Base-by-base conservation (phyloP, 78 protist genomes). In the Speleostelium caveatum region DNA sequence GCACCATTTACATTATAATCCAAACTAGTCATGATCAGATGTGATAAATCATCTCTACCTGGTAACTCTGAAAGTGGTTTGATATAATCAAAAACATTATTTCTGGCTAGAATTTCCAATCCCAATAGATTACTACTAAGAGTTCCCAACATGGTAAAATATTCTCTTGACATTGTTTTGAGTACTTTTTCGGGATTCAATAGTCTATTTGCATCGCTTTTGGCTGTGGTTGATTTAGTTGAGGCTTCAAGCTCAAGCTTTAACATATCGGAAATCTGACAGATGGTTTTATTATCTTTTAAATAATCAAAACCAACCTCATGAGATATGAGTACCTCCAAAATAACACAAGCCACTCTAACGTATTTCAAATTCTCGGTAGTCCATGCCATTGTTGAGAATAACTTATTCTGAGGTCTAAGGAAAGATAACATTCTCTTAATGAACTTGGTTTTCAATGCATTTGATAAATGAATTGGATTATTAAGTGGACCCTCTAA, bases 131-230 rank as follows among this genome's bases (percentile, higher is more conserved):
- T 73, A 0, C 59, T 26, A 33, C 72, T 55, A 0, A 87, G 30
- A 17, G 88, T 87, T 2, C 93, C 93, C 56, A 87, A 60, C 80
- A 87, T 87, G 12, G 93, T 87, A n/a, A 87, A 87, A 14, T 87
- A 87, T 38, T 87, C 93, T n/a, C 88, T 30, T 7, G 93, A 73
- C 93, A 87, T 87, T 7, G 86, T 87, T 61, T 87, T 87, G 3
- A 75, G 65, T 24, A 87, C 86, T 22, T 75, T 87, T 24, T 87
- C 93, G 1, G 85, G 77, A 22, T 67, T 60, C 10, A 87, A 56
- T 6, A 77, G 63, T 42, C 93, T 59, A 4, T 61, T 51, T 3
- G 24, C 35, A 12, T 63, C n/a, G 28, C 61, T 2, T 17, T 51
- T 65, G 16, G 26, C 51, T 1, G 68, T 33, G n/a, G 45, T 33